phyloP scores from a whole-genome alignment of 1,284 basidiomycete genomes.

The Ceratobasidium sp. region DNA sequence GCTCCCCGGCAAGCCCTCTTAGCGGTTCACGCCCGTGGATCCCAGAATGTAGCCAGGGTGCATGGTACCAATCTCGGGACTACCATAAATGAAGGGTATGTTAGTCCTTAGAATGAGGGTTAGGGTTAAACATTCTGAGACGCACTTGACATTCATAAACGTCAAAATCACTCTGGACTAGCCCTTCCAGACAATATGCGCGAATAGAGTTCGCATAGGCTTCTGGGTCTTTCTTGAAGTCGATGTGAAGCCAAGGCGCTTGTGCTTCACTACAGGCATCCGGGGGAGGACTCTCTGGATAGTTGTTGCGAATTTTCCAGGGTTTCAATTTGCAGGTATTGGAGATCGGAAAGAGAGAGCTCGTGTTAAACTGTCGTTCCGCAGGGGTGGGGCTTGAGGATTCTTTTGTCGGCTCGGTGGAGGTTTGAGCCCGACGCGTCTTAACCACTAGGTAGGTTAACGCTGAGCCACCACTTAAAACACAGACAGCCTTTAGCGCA shows the following conservation, averaged over 20 bases:
- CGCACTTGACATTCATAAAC: slow-evolving; percentile 1
- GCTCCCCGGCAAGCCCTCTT: slow-evolving; percentile 29
- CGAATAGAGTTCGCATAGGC: slow-evolving; percentile 10
- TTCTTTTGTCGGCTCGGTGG: neutral
- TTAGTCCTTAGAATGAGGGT: neutral
- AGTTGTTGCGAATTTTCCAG: slow-evolving; percentile 19
- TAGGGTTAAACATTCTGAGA: neutral
- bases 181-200: slow-evolving; percentile 7
- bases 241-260: slow-evolving; percentile 7
- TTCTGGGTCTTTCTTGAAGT: slow-evolving; percentile 24
- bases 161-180: slow-evolving; percentile 14
- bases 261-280: slow-evolving; percentile 5
- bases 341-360: slow-evolving; percentile 4
- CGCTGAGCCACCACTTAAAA: slow-evolving; percentile 1
- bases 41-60: slow-evolving; percentile 40
- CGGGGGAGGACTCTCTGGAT: neutral
- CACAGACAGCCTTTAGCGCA: neutral
- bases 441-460: slow-evolving; percentile 11
- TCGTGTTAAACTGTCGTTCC: slow-evolving; percentile 9
- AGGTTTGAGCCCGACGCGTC: neutral
- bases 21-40: slow-evolving; percentile 29
- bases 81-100: neutral
- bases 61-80: slow-evolving; percentile 42
- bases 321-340: neutral
- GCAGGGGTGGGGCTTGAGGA: neutral